Evolutionary conservation across 208 protist species (phyloP).

Genomic region (Crithidia fasciculata): DNA sequence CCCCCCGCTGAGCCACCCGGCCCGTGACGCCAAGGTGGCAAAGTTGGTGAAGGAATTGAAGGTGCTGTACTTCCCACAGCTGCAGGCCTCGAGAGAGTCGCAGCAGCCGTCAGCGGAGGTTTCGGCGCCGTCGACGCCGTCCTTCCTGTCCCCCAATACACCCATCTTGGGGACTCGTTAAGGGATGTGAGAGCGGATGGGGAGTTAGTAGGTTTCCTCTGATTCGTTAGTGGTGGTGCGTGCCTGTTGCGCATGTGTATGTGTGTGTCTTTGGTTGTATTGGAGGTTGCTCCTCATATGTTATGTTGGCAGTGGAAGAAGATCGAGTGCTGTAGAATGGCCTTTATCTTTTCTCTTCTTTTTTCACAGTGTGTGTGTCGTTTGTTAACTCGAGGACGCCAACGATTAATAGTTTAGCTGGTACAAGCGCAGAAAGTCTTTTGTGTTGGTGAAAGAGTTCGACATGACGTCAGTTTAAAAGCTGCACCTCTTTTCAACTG

Average conservation of each 20-base stretch:
- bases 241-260: background rate
- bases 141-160: slow-evolving; percentile 27
- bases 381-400: too few relatives aligned
- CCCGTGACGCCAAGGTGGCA: slow-evolving; percentile 52
- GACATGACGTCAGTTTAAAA: background rate
- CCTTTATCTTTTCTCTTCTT: too few relatives aligned
- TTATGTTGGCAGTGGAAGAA: background rate
- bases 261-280: background rate
- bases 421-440: too few relatives aligned
- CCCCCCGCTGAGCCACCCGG: slow-evolving; percentile 53
- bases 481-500: background rate
- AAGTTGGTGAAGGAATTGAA: slow-evolving; percentile 76
- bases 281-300: too few relatives aligned
- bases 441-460: background rate
- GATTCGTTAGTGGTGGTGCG: too few relatives aligned
- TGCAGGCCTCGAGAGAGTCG: slow-evolving; percentile 27
- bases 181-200: background rate
- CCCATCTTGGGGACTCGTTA: slow-evolving; percentile 27
- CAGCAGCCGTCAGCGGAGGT: slow-evolving; percentile 20
- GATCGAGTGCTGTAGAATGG: background rate
- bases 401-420: too few relatives aligned
- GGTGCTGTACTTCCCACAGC: slow-evolving; percentile 75
- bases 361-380: too few relatives aligned
- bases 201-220: background rate
- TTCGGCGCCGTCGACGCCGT: slow-evolving; percentile 18